Percentiles rank a stretch among this genome's conserved stretches.
Conservation (phyloP, 768 basidiomycete genomes). For the Sarcomyxa edulis region DNA sequence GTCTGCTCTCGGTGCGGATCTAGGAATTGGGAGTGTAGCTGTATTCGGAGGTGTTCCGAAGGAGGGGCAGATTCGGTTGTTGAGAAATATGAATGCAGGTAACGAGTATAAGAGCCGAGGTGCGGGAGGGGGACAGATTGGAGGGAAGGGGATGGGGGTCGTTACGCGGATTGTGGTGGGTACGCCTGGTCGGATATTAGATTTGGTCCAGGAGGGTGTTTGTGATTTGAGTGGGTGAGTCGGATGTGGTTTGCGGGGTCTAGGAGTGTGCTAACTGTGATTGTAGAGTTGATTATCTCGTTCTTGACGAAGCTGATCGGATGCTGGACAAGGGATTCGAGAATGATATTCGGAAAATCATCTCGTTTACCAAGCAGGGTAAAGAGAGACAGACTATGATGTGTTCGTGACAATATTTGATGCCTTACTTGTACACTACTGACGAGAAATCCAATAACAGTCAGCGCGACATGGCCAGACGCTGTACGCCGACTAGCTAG, state of each 20-base stretch:
- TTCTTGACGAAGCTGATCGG: slow-evolving; percentile 95
- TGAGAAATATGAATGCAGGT: slow-evolving; percentile 49
- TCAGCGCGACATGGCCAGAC: slow-evolving; percentile 99
- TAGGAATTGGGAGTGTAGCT: slow-evolving; percentile 77
- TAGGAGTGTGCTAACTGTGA: no score
- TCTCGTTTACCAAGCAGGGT: slow-evolving; percentile 63
- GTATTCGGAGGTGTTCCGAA: slow-evolving; percentile 96
- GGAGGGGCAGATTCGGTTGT: slow-evolving; percentile 67
- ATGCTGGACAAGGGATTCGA: slow-evolving; percentile 99
- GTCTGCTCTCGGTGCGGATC: slow-evolving; percentile 62
- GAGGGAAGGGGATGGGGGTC: slow-evolving; percentile 21
- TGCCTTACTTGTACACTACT: background rate
- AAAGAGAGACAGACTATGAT: slow-evolving; percentile 86
- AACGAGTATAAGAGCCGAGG: no score
- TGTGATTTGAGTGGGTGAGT: slow-evolving; percentile 77
- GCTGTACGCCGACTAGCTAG: slow-evolving; percentile 84
- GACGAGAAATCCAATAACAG: slow-evolving; percentile 20
- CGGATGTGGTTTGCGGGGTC: no score
- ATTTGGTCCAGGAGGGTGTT: slow-evolving; percentile 83
- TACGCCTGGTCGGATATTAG: slow-evolving; percentile 90
- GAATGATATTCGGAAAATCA: slow-evolving; percentile 92
- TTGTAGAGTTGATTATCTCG: slow-evolving; percentile 79
- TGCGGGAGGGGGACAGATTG: no score
- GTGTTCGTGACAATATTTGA: slow-evolving; percentile 54
- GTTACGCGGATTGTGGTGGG: slow-evolving; percentile 83